Conservation (phyloP, 305 asterid genomes). For the Fraxinus paxiana region DNA sequence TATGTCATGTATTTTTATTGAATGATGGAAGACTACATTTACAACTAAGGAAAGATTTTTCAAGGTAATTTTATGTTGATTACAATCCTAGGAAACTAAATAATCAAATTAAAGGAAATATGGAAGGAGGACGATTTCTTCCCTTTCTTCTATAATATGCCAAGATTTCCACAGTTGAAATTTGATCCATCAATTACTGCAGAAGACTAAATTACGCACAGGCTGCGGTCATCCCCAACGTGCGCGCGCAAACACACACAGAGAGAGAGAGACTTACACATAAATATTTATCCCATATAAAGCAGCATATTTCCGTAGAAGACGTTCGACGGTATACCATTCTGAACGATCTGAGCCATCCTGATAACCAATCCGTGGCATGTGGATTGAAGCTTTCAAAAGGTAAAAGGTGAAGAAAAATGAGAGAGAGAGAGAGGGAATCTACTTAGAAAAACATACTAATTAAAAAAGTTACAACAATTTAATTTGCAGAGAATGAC, state of each 20-base stretch:
- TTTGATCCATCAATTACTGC: background rate
- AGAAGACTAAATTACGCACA: background rate
- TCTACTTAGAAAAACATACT: background rate
- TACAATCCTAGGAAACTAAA: background rate
- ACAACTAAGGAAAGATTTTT: background rate
- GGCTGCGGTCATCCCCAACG: background rate
- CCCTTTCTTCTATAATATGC: background rate
- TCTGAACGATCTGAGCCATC: constrained; percentile 73
- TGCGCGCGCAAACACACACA: background rate
- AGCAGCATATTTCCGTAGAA: constrained; percentile 72
- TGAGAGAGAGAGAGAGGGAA: background rate
- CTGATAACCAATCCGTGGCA: constrained; percentile 87
- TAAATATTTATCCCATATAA: constrained; percentile 49
- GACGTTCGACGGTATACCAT: constrained; percentile 89
- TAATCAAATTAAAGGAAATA: background rate
- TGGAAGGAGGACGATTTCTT: background rate
- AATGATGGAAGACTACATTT: background rate
- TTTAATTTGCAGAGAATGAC: background rate
- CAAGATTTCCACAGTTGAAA: background rate
- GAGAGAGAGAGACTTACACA: constrained; percentile 59
- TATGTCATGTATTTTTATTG: background rate
- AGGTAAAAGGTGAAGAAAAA: background rate
- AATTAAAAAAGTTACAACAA: background rate
- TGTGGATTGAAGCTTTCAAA: constrained; percentile 75
- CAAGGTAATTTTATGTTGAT: background rate